Evolutionary conservation across 257 asterid genomes (phyloP).

Genomic region (Rehmannia glutinosa): DNA sequence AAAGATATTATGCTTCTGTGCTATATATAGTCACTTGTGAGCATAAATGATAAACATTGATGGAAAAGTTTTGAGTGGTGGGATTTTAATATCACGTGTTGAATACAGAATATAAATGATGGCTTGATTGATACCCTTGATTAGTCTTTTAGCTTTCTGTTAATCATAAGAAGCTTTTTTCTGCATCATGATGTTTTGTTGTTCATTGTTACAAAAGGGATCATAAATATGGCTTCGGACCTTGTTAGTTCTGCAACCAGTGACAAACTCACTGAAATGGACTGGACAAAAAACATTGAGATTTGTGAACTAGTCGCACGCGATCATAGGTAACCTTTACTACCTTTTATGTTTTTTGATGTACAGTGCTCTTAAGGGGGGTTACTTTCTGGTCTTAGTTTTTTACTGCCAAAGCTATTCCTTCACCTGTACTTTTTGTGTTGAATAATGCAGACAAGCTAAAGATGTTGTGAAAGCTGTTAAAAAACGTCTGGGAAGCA

Average conservation of each 20-base stretch:
- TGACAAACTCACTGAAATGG: slow-evolving; percentile 84
- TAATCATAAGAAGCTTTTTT: background rate
- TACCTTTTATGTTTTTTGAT: background rate
- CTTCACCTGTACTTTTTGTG: background rate
- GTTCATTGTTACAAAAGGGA: slow-evolving; percentile 33
- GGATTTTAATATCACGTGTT: slow-evolving; percentile 6
- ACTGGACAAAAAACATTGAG: slow-evolving; percentile 89
- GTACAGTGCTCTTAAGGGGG: background rate
- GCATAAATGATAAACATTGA: background rate
- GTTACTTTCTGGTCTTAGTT: background rate
- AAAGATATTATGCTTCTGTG: background rate
- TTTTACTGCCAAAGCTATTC: slow-evolving; percentile 1
- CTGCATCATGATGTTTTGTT: slow-evolving; percentile 15
- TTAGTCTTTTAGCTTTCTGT: slow-evolving; percentile 10
- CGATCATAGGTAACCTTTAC: slow-evolving; percentile 54
- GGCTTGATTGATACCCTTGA: background rate
- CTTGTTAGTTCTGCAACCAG: slow-evolving; percentile 86
- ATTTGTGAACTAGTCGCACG: slow-evolving; percentile 83
- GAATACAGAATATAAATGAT: background rate
- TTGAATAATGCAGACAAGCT: slow-evolving; percentile 49
- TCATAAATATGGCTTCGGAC: slow-evolving; percentile 68
- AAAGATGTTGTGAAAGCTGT: slow-evolving; percentile 87
- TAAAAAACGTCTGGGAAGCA: slow-evolving; percentile 88
- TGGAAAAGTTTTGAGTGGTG: background rate
- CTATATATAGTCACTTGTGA: background rate